Evolutionary conservation across 2,329 filamentous ascomycete genomes (phyloP).

Genomic region (Xylariaceae sp.): DNA sequence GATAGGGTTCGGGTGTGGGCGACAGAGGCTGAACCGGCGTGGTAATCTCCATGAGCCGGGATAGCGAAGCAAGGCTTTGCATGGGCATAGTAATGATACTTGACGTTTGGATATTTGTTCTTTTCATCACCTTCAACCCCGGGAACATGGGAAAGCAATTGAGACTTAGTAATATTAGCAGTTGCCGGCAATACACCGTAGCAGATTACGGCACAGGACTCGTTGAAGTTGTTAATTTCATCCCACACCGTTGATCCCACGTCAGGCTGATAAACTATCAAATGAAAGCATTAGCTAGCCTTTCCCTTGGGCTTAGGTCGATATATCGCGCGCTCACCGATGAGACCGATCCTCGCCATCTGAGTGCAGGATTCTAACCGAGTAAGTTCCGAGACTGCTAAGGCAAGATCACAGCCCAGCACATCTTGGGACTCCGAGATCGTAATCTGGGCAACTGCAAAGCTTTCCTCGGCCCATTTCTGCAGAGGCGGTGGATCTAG

Average conservation of each 20-base stretch:
- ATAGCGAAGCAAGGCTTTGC: constrained; percentile 48
- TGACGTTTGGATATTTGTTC: constrained; percentile 1
- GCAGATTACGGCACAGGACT: constrained; percentile 26
- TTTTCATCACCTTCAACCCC: not conserved
- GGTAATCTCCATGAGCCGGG: constrained; percentile 54
- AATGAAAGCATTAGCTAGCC: not conserved
- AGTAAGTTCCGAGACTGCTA: constrained; percentile 28
- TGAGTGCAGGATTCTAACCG: constrained; percentile 17
- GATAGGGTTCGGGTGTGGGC: constrained; percentile 67
- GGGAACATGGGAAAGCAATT: constrained; percentile 15
- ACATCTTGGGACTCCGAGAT: constrained; percentile 10
- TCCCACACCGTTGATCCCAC: constrained; percentile 9
- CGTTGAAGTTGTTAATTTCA: constrained; percentile 25
- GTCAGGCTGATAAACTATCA: constrained; percentile 17
- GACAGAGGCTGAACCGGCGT: constrained; percentile 57
- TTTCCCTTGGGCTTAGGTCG: not conserved
- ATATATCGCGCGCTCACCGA: constrained; percentile 12
- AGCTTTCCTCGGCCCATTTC: constrained; percentile 76
- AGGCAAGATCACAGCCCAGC: constrained; percentile 13
- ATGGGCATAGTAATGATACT: constrained; percentile 46
- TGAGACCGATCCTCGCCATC: constrained; percentile 18
- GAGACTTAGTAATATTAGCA: constrained; percentile 1
- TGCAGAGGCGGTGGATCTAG: constrained; percentile 56
- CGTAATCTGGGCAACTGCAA: constrained; percentile 59
- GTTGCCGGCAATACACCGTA: constrained; percentile 13